Conservation (phyloP, 805 yeast genomes). For the Clavispora phyllophila region DNA sequence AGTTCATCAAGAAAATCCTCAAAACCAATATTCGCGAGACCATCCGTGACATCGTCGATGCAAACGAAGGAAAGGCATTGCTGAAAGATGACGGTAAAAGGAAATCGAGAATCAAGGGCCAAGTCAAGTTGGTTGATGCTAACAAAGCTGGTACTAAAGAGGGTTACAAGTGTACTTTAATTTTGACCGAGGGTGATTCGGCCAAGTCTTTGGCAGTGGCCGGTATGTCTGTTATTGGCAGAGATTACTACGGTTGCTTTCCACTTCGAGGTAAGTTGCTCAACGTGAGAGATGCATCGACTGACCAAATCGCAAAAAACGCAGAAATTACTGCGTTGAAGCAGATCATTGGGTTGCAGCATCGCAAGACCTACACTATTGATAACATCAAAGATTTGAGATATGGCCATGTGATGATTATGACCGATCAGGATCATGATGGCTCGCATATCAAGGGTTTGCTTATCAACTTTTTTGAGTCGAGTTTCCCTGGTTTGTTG, state of each 20-base stretch:
- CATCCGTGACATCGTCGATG: conserved; percentile 76
- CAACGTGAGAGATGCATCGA: conserved; percentile 93
- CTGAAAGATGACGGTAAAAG: conserved; percentile 85
- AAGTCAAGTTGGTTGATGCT: conserved; percentile 90
- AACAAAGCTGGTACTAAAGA: conserved; percentile 93
- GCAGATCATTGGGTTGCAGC: conserved; percentile 93
- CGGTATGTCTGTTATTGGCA: conserved; percentile 90
- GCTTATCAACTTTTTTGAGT: conserved; percentile 85
- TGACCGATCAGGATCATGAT: conserved; percentile 99
- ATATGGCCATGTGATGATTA: conserved; percentile 96
- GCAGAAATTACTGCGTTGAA: conserved; percentile 93
- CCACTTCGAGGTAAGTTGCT: conserved; percentile 93
- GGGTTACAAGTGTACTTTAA: conserved; percentile 86
- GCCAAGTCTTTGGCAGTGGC: conserved; percentile 89
- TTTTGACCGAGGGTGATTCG: conserved; percentile 95
- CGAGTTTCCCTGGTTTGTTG: conserved; percentile 89
- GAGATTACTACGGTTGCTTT: conserved; percentile 92
- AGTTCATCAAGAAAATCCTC: conserved; percentile 61
- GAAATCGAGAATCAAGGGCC: conserved; percentile 80
- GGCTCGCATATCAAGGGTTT: conserved; percentile 97
- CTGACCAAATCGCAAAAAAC: conserved; percentile 91
- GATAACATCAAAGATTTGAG: conserved; percentile 69
- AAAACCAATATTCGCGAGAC: conserved; percentile 70
- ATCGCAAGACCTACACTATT: conserved; percentile 66
- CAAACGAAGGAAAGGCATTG: conserved; percentile 82